Base-by-base conservation (phyloP, 371 early-diverging fungal genomes). In the Chytridium lagenaria region DNA sequence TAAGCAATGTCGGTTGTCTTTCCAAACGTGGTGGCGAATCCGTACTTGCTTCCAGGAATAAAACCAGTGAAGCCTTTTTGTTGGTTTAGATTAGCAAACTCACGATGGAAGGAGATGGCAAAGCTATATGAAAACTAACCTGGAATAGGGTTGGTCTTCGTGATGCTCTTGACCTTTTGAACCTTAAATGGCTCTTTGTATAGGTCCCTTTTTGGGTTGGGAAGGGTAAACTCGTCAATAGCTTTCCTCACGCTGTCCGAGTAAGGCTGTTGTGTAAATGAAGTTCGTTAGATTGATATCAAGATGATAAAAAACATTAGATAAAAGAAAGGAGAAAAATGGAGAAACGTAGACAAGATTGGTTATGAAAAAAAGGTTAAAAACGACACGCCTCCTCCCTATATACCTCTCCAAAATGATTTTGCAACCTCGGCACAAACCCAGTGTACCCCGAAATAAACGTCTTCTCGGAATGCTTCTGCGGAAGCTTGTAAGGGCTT, bases 331-430 rank as follows among this genome's bases (percentile, higher is more conserved):
- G 50, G 30, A 23, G 15, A 1, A 23, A 22, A 57, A 30, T n/a
- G 50, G 30, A 23, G 15, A 1, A 23, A 22, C 5, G 26, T n/a
- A n/a, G n/a, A n/a, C n/a, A n/a, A n/a, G n/a, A n/a, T n/a, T n/a
- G n/a, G n/a, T n/a, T n/a, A n/a, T n/a, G n/a, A n/a, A n/a, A n/a
- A n/a, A 57, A 23, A 10, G 57, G 26, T 10, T 7, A 26, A 57
- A 30, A 30, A 57, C 12, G 5, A 26, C 30, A 72, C 49, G 37
- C 23, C 19, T 57, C 7, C 19, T 44, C 44, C 44, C n/a, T n/a
- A n/a, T n/a, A n/a, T 73, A 84, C 85, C 83, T 85, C 84, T 19
- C 86, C 86, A 83, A 84, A 85, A 67, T 85, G 81, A 66, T 85
- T 83, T 72, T 84, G 83, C 57, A 84, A 69, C 44, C 83, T 71